phyloP scores from a whole-genome alignment of 768 basidiomycete genomes.

The Leccinellum luteum region DNA sequence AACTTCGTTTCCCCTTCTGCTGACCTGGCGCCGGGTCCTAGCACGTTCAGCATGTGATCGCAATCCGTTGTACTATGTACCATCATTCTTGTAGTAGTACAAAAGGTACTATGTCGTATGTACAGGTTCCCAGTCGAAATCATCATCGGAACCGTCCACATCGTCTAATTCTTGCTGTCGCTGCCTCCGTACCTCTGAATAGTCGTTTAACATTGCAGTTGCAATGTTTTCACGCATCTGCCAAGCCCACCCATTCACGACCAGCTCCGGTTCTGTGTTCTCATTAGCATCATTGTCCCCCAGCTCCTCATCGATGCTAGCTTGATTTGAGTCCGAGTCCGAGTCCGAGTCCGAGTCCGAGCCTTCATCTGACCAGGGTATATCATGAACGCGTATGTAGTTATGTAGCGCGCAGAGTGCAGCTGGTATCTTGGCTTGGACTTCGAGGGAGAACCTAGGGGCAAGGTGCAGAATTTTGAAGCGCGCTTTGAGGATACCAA shows the following conservation, averaged over 20 bases:
- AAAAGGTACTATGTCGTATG: too few species aligned
- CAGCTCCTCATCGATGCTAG: too few species aligned
- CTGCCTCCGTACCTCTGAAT: not conserved
- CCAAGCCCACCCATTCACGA: not conserved
- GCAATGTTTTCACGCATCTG: not conserved
- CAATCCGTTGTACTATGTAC: not conserved
- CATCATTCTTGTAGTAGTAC: too few species aligned
- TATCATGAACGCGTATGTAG: not conserved
- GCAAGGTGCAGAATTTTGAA: not conserved
- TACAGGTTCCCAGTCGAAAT: too few species aligned
- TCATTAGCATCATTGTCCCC: not conserved
- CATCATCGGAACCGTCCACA: too few species aligned
- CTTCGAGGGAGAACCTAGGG: not conserved
- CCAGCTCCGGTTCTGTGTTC: not conserved
- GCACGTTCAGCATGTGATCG: not conserved
- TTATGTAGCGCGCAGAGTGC: not conserved
- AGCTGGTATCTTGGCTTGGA: not conserved
- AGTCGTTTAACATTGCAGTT: not conserved
- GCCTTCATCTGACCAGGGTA: too few species aligned
- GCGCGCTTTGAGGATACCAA: not conserved
- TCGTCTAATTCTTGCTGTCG: not conserved
- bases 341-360: too few species aligned
- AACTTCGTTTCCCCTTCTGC: too few species aligned
- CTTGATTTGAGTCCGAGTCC: too few species aligned
- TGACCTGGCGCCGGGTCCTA: too few species aligned